Evolutionary conservation across 495 filamentous ascomycete species (phyloP).

Genomic region (Daldinia decipiens): DNA sequence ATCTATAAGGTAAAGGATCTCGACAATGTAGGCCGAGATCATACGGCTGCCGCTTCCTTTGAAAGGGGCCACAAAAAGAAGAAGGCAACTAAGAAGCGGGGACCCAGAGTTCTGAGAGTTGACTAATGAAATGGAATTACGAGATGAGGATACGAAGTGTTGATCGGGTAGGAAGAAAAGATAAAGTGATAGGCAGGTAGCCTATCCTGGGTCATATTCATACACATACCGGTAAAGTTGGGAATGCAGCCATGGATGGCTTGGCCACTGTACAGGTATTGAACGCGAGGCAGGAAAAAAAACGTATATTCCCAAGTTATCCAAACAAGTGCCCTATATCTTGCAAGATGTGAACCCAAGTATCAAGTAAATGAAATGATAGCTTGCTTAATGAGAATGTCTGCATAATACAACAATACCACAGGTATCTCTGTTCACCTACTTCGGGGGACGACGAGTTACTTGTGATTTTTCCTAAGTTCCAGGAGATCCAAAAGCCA

Average conservation of each 20-base stretch:
- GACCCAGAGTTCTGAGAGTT: constrained; percentile 80
- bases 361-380: not conserved
- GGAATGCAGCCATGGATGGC: constrained; percentile 12
- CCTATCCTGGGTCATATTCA: constrained; percentile 11
- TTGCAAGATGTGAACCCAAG: not conserved
- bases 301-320: constrained; percentile 15
- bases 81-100: constrained; percentile 81
- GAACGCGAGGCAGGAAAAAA: constrained; percentile 23
- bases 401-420: not conserved
- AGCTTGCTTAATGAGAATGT: constrained; percentile 4
- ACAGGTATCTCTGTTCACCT: not conserved
- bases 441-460: not conserved
- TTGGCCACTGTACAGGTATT: constrained; percentile 33
- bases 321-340: not conserved
- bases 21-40: constrained; percentile 93
- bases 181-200: constrained; percentile 11
- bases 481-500: not conserved
- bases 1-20: constrained; percentile 99
- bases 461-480: not conserved
- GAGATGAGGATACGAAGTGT: not conserved
- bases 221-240: constrained; percentile 13
- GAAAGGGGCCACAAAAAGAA: constrained; percentile 95
- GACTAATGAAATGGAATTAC: constrained; percentile 64
- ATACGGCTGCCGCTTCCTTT: constrained; percentile 84
- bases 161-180: constrained; percentile 5